Conservation (phyloP, 2,329 filamentous ascomycete genomes). For the Colletotrichum noveboracense region DNA sequence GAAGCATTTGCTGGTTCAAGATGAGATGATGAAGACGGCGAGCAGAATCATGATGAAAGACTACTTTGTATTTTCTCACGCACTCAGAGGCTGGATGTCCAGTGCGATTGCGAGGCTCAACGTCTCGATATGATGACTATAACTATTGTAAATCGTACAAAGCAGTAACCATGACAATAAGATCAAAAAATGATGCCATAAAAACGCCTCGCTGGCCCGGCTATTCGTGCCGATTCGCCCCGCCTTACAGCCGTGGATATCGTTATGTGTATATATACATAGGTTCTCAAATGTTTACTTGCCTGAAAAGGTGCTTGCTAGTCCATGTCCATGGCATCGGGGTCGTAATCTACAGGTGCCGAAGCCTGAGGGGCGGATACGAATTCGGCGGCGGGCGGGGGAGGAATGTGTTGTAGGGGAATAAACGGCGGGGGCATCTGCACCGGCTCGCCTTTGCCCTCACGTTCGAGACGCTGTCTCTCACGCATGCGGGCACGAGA, state of each 20-base stretch:
- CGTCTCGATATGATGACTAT: not conserved
- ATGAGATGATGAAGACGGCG: not conserved
- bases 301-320: constrained; percentile 29
- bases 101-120: not conserved
- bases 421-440: constrained; percentile 21
- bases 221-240: not conserved
- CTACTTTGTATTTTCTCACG: not conserved
- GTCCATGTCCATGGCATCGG: constrained; percentile 73
- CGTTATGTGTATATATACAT: not conserved
- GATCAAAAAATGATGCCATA: constrained; percentile 1
- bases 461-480: constrained; percentile 45
- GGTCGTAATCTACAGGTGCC: constrained; percentile 42
- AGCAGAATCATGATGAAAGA: not conserved
- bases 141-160: constrained; percentile 6
- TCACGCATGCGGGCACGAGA: constrained; percentile 72
- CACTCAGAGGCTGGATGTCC: not conserved
- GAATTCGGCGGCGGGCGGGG: not conserved
- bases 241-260: not conserved
- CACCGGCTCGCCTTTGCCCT: constrained; percentile 16
- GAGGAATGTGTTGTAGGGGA: constrained; percentile 1
- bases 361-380: constrained; percentile 9
- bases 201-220: constrained; percentile 2
- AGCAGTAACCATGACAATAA: not conserved
- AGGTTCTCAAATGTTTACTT: not conserved
- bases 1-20: not conserved